phyloP scores from a whole-genome alignment of 2,329 filamentous ascomycete genomes.

The Torrubiella hemipterigena region DNA sequence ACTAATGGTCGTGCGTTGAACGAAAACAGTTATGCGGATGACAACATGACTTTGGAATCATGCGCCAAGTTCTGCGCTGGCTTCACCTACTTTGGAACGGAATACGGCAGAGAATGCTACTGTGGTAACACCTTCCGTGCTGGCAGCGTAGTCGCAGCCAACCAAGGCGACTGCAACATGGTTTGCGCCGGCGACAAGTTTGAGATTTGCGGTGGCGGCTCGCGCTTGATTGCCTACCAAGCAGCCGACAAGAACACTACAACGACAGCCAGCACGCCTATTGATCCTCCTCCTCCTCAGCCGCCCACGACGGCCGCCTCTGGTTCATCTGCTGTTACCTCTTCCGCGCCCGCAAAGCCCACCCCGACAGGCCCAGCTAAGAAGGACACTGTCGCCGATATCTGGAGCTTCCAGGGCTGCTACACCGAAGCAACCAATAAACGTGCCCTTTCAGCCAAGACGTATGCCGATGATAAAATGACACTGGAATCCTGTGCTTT shows the following conservation, averaged over 20 bases:
- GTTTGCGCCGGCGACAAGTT: conserved; percentile 17
- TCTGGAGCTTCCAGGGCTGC: conserved; percentile 22
- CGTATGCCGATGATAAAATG: conserved; percentile 19
- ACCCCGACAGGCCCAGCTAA: conserved; percentile 13
- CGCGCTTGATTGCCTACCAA: conserved; percentile 21
- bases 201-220: conserved; percentile 22
- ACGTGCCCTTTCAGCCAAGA: conserved; percentile 17
- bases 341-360: conserved; percentile 13
- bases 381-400: conserved; percentile 12
- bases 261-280: conserved; percentile 2
- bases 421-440: conserved; percentile 19
- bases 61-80: conserved; percentile 18
- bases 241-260: too few relatives aligned
- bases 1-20: conserved; percentile 17
- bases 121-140: conserved; percentile 20
- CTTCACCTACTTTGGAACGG: conserved; percentile 18
- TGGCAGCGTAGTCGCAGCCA: conserved; percentile 14
- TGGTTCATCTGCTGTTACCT: conserved; percentile 18
- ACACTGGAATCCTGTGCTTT: conserved; percentile 19
- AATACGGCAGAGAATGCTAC: conserved; percentile 26
- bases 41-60: conserved; percentile 22
- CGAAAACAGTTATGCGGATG: conserved; percentile 14
- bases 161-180: conserved; percentile 21
- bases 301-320: conserved; percentile 9
- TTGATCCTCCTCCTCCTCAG: conserved; percentile 1